phyloP scores from a whole-genome alignment of 2,329 filamentous ascomycete species.

The Diaporthe citri region DNA sequence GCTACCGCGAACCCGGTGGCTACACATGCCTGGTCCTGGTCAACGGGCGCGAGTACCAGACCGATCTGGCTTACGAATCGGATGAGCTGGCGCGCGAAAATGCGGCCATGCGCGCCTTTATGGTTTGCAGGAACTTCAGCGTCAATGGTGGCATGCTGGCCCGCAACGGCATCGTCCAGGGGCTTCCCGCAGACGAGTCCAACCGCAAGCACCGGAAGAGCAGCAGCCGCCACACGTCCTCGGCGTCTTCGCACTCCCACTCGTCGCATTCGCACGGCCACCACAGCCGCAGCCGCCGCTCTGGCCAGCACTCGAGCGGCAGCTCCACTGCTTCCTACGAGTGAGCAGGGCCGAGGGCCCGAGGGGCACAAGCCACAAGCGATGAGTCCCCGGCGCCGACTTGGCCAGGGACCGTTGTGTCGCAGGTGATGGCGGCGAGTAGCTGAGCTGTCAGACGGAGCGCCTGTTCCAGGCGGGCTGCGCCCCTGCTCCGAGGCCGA shows the following conservation, averaged over 20 bases:
- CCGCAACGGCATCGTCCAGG: constrained; percentile 76
- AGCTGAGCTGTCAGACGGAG: background rate
- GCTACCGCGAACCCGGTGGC: constrained; percentile 78
- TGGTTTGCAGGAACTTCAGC: constrained; percentile 97
- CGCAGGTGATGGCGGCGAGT: background rate
- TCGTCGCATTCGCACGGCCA: constrained; percentile 55
- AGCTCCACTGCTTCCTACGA: constrained; percentile 73
- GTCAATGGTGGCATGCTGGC: constrained; percentile 94
- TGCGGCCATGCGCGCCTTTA: constrained; percentile 94
- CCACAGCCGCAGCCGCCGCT: constrained; percentile 61
- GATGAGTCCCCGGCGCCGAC: constrained; percentile 29
- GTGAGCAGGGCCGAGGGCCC: constrained; percentile 49
- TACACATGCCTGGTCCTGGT: constrained; percentile 93
- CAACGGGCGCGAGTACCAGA: constrained; percentile 97
- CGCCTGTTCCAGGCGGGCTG: background rate
- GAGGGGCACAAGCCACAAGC: background rate
- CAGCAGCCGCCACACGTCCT: constrained; percentile 64
- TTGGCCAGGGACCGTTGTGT: background rate
- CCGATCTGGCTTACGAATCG: constrained; percentile 85
- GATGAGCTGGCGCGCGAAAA: constrained; percentile 90
- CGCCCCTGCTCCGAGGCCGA: background rate
- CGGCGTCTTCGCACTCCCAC: constrained; percentile 55
- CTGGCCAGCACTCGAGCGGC: constrained; percentile 72
- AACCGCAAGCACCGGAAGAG: constrained; percentile 61
- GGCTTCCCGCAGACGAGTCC: constrained; percentile 69